Evolutionary conservation across 2,329 filamentous ascomycete genomes (phyloP).

Genomic region (Thielaviopsis euricoi): DNA sequence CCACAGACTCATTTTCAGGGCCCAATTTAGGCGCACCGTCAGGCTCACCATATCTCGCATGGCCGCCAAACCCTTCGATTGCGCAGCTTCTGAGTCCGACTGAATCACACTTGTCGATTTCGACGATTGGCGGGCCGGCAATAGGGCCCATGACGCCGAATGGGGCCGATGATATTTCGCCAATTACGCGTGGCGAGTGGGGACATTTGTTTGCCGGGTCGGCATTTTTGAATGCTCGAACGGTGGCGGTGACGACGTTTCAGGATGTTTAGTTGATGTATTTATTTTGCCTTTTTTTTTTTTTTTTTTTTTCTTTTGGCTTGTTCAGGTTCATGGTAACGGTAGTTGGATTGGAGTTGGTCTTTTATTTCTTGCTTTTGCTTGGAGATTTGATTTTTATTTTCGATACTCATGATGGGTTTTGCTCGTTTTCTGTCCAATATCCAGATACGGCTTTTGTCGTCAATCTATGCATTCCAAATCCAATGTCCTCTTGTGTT

Average conservation of each 20-base stretch:
- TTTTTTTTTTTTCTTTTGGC: slow-evolving; percentile 5
- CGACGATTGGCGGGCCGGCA: slow-evolving; percentile 7
- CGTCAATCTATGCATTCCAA: no score
- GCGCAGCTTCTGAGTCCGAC: slow-evolving; percentile 8
- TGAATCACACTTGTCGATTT: slow-evolving; percentile 1
- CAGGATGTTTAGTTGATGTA: background rate
- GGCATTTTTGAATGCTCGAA: slow-evolving; percentile 23
- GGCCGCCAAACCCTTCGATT: slow-evolving; percentile 7
- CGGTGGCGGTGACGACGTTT: slow-evolving; percentile 35
- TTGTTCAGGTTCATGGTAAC: slow-evolving; percentile 22
- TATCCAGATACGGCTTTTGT: background rate
- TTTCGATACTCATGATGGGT: background rate
- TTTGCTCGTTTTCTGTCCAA: background rate
- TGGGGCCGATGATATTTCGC: slow-evolving; percentile 44
- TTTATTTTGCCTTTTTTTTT: background rate
- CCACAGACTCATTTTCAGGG: background rate
- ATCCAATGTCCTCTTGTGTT: no score
- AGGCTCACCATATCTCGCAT: background rate
- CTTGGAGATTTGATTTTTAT: slow-evolving; percentile 4
- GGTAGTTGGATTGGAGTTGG: slow-evolving; percentile 19
- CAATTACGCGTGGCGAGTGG: slow-evolving; percentile 46
- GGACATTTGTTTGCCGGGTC: slow-evolving; percentile 39
- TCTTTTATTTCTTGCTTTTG: slow-evolving; percentile 5
- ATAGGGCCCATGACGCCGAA: slow-evolving; percentile 40
- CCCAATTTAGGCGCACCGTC: background rate